phyloP scores from a whole-genome alignment of 495 filamentous ascomycete genomes.

The Neurospora sp. region DNA sequence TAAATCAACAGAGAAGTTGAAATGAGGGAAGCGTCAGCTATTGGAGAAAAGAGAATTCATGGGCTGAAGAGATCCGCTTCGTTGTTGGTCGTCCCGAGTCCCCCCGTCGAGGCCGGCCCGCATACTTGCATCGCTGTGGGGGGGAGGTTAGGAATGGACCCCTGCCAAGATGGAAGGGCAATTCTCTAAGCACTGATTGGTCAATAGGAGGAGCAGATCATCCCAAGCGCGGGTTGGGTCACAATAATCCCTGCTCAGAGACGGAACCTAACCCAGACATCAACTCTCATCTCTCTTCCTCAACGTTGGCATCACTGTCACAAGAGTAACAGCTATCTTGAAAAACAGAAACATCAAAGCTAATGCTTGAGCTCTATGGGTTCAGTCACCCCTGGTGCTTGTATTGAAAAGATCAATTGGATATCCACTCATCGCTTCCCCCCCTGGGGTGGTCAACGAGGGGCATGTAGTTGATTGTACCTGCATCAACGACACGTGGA shows the following conservation, averaged over 20 bases:
- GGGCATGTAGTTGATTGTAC: neutral
- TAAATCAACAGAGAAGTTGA: neutral
- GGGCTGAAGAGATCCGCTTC: neutral
- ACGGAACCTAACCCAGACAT: neutral
- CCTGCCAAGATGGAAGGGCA: neutral
- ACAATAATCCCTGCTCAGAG: neutral
- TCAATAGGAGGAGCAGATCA: neutral
- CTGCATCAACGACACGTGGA: neutral
- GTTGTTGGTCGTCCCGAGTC: no score
- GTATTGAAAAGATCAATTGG: neutral
- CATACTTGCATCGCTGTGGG: neutral
- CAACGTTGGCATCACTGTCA: neutral
- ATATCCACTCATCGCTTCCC: neutral
- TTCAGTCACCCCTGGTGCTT: no score
- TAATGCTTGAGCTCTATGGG: neutral
- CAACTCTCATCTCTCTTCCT: neutral
- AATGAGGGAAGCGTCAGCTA: neutral
- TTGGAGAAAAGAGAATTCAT: neutral
- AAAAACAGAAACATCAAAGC: neutral
- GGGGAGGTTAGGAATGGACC: neutral
- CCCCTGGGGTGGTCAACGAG: neutral
- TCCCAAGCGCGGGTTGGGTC: neutral
- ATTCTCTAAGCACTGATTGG: neutral
- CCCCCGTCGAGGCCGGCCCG: neutral
- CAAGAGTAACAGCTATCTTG: neutral